Percentiles rank a stretch among this genome's conserved stretches.
Conservation (phyloP, 2,329 filamentous ascomycete species). For the Cadophora malorum region DNA sequence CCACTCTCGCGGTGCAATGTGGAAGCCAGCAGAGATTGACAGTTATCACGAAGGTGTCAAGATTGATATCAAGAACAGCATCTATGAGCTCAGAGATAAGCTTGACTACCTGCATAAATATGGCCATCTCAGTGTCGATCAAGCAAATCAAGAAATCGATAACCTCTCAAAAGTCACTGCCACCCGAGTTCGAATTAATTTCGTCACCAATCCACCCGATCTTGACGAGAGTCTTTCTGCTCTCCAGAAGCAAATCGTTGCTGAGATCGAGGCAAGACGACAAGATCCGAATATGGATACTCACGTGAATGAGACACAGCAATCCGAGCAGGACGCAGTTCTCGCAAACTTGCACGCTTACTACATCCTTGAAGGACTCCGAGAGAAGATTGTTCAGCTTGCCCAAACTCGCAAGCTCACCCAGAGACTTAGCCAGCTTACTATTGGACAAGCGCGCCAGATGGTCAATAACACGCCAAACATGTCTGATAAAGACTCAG, state of each 20-base stretch:
- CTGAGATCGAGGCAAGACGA: not conserved
- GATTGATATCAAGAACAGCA: conserved; percentile 11
- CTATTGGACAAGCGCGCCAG: conserved; percentile 7
- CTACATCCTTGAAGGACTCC: conserved; percentile 5
- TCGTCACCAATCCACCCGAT: not conserved
- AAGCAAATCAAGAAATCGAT: conserved; percentile 6
- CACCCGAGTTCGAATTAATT: not conserved
- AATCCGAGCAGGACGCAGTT: not conserved
- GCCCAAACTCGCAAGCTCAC: not conserved
- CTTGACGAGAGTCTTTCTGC: conserved; percentile 2
- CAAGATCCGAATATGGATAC: not conserved
- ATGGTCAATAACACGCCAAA: not conserved
- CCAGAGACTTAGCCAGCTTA: not conserved
- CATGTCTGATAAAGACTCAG: not conserved
- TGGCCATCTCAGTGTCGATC: not conserved
- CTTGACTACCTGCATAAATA: conserved; percentile 12
- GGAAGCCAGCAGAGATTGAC: conserved; percentile 15
- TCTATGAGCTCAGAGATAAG: conserved; percentile 19
- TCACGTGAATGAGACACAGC: not conserved
- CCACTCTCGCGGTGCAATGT: conserved; percentile 3
- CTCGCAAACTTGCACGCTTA: conserved; percentile 11
- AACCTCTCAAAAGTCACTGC: not conserved
- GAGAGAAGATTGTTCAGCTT: conserved; percentile 17
- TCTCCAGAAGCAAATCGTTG: conserved; percentile 8
- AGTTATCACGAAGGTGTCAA: conserved; percentile 16